Evolutionary conservation across 108 stramenopile genomes (phyloP), one percentile per base, ranked within the genome.

Genomic region (Skeletonema grethae): DNA sequence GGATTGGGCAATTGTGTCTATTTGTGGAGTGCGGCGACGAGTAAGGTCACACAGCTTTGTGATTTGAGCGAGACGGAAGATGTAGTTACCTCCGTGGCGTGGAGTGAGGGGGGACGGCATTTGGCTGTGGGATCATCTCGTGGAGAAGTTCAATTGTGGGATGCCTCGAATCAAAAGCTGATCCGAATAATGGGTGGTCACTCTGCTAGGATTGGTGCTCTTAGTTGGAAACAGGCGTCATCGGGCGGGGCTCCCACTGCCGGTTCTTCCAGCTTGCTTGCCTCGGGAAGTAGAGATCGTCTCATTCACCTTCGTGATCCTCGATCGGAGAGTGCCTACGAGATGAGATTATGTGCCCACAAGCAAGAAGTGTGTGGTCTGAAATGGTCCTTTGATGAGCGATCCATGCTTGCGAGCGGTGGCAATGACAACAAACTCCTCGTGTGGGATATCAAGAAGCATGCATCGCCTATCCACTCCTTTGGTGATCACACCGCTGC

Each of bases 381-480:
- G 35, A 91, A 90, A 58, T 99, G 99, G 99, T 93, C 90, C 38
- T 90, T 81, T 50, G 97, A 97, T 68, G 97, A 96, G 63, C 94
- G 91, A 16, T 73, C 86, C 10, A 85, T 86, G 84, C 78, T 97
- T 28, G 96, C 96, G 1, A 93, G 92, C 5, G 99, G 99, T 57
- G 98, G 99, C 28, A 99, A 99, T 71, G 99, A 99, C 84, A 99
- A 99, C 86, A 95, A 96, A 70, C 85, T 99, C 7, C 76, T 96
- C 35, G 91, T 99, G 15, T 98, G 98, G 92, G 94, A 96, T 69
- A 85, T 93, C 57, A 87, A 92, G 35, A 89, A 89, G 81, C 84
- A 88, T n/a, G 61, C 65, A 43, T 63, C 76, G 36, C 89, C 90
- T 5, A 56, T 86, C 13, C 88, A 90, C 57, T 72, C 80, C 11